Percentiles rank a stretch among this genome's conserved stretches.
Evolutionary conservation across 805 yeast species (phyloP).

Genomic region (Metschnikowia santaceciliae): DNA sequence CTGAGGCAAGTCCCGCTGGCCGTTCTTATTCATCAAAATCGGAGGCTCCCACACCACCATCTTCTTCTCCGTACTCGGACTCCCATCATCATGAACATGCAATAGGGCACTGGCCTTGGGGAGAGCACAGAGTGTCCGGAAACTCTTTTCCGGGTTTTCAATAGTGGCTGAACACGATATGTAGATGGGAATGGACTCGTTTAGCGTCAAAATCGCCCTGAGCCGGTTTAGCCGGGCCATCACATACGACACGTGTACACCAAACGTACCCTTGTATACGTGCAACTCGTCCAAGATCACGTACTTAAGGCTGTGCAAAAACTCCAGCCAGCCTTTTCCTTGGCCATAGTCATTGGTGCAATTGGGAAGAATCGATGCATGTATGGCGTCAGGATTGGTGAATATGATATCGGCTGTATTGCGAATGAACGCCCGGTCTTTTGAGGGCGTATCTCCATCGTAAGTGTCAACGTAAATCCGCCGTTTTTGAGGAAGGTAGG

Average conservation of each 20-base stretch:
- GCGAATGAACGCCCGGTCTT: conserved; percentile 51
- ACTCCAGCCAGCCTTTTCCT: conserved; percentile 56
- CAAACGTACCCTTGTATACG: conserved; percentile 85
- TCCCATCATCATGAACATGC: conserved; percentile 76
- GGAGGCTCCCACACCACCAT: conserved; percentile 87
- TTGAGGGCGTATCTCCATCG: conserved; percentile 87
- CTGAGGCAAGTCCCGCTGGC: conserved; percentile 29
- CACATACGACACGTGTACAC: conserved; percentile 84
- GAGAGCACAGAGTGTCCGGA: conserved; percentile 71
- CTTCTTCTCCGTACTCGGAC: conserved; percentile 77
- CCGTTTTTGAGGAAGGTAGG: conserved; percentile 41
- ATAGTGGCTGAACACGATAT: conserved; percentile 95
- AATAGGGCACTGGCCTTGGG: conserved; percentile 39
- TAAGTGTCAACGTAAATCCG: conserved; percentile 66
- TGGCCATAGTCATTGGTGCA: conserved; percentile 24
- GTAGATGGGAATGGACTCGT: conserved; percentile 43
- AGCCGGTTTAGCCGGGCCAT: conserved; percentile 76
- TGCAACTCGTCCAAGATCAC: conserved; percentile 87
- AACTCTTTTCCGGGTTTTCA: conserved; percentile 66
- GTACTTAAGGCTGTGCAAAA: conserved; percentile 58
- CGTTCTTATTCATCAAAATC: conserved; percentile 49
- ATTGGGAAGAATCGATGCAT: conserved; percentile 77
- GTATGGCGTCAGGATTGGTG: conserved; percentile 94
- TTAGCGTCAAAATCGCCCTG: conserved; percentile 13
- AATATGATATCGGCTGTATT: conserved; percentile 72